These are phyloP conservation scores for Pestalotiopsis sp. DNA, from an alignment of 2,329 filamentous ascomycete genomes.

Conservation along the genomic window DNA sequence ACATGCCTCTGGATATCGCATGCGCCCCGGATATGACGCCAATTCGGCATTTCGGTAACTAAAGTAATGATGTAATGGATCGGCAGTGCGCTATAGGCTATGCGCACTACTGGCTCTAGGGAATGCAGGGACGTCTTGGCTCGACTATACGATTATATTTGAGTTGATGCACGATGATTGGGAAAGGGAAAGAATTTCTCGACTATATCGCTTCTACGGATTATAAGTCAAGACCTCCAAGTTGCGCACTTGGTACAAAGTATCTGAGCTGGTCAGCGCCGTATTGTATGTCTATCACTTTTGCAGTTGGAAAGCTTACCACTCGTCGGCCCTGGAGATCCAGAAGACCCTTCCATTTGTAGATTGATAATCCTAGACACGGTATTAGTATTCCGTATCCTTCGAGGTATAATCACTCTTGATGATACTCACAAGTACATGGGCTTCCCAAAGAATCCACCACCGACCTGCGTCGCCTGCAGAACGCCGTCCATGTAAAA, in stretches of 20 bases:
- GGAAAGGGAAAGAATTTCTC: not conserved
- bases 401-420: too few species aligned
- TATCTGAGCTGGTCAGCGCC: slow-evolving; percentile 20
- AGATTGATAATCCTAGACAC: slow-evolving; percentile 41
- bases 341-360: slow-evolving; percentile 48
- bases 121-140: not conserved
- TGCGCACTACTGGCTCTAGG: not conserved
- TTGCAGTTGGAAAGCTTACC: not conserved
- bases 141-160: not conserved
- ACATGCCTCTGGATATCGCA: not conserved
- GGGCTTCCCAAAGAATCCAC: slow-evolving; percentile 47
- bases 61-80: not conserved
- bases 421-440: slow-evolving; percentile 40
- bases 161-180: too few species aligned
- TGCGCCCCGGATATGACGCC: not conserved
- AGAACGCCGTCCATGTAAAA: slow-evolving; percentile 56
- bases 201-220: slow-evolving; percentile 16
- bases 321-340: slow-evolving; percentile 38
- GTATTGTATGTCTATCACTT: not conserved
- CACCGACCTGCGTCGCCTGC: slow-evolving; percentile 51
- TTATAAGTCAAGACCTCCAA: slow-evolving; percentile 31
- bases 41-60: not conserved
- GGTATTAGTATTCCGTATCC: not conserved
- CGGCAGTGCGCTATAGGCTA: not conserved
- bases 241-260: slow-evolving; percentile 30